These are phyloP conservation scores for Boletus tylopilopsis DNA, from an alignment of 768 basidiomycete genomes.

Conservation along the genomic window DNA sequence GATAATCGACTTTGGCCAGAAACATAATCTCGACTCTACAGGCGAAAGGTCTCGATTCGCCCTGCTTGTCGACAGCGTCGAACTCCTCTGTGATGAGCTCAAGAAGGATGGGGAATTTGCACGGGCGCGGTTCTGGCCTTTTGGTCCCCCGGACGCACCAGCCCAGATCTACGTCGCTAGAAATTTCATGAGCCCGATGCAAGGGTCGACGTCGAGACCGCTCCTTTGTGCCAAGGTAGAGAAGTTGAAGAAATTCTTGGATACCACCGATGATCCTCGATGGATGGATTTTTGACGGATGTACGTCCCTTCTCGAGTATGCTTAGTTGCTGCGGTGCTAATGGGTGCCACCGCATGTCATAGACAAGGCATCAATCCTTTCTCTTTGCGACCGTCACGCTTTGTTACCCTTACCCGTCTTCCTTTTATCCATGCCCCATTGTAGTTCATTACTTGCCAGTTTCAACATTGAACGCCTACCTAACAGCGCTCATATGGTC, in stretches of 20 bases:
- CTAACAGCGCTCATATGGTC: too few relatives aligned
- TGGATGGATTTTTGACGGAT: not conserved
- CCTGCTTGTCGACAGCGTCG: not conserved
- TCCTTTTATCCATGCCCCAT: too few relatives aligned
- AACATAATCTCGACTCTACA: not conserved
- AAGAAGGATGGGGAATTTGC: not conserved
- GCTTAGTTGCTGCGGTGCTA: too few relatives aligned
- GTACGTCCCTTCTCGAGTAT: not conserved
- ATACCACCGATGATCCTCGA: not conserved
- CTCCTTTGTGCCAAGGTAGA: not conserved
- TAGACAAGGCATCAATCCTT: too few relatives aligned
- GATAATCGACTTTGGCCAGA: not conserved
- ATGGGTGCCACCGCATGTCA: too few relatives aligned
- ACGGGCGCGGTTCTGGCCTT: not conserved
- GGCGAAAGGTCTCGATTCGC: not conserved
- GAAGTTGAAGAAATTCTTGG: conserved; percentile 1
- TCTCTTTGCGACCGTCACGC: too few relatives aligned
- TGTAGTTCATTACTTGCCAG: too few relatives aligned
- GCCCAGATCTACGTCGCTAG: not conserved
- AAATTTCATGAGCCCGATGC: not conserved
- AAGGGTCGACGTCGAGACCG: not conserved
- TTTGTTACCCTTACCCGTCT: too few relatives aligned
- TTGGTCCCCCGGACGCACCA: too few relatives aligned
- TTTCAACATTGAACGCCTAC: too few relatives aligned
- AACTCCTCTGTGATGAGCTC: not conserved